Base-by-base conservation (phyloP, 495 filamentous ascomycete species). In the Podospora appendiculata region DNA sequence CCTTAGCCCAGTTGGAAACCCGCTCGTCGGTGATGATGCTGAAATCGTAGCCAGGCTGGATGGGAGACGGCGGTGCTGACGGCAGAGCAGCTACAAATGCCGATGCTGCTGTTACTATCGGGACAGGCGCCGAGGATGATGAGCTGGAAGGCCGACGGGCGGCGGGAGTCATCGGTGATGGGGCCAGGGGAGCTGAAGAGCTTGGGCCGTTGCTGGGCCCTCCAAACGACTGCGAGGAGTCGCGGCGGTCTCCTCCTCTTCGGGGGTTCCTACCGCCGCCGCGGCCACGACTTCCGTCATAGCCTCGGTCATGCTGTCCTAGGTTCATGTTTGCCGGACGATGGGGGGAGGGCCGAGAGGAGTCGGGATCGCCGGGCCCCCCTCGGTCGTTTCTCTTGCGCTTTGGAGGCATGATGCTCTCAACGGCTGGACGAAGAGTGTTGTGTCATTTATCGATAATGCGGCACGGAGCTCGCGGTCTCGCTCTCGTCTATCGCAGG, bases 331-430 rank as follows among this genome's bases (percentile, higher is more conserved):
- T 70, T 33, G 64, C 65, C 41, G 78, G 78, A 6, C 76, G 71
- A 66, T 81, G 73, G 32, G 78, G 78, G 19, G 78, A 68, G 10
- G 77, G 74, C 49, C 78, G 68, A 42, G 64, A 69, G 32, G 65
- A 58, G 45, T 68, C 71, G 51, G 55, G 55, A 38, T 81, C 78
- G 45, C 62, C 63, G 32, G 65, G 65, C 19, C 64, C 62, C 14
- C 25, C 25, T 25, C 67, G 65, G 16, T 79, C 77, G 56, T 67
- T 67, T 65, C 77, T 73, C 70, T 79, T 81, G 54, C 78, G 68
- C 69, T 80, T 79, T 42, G 67, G 70, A 64, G 70, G 68, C 74
- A 78, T 78, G 53, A 51, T 73, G 61, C 47, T 57, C 56, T 52
- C 45, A 58, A 47, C 36, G 34, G 44, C 41, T 35, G 52, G 10